Evolutionary conservation across 352 stramenopile species (phyloP).

Genomic region (Phytopythium vexans): DNA sequence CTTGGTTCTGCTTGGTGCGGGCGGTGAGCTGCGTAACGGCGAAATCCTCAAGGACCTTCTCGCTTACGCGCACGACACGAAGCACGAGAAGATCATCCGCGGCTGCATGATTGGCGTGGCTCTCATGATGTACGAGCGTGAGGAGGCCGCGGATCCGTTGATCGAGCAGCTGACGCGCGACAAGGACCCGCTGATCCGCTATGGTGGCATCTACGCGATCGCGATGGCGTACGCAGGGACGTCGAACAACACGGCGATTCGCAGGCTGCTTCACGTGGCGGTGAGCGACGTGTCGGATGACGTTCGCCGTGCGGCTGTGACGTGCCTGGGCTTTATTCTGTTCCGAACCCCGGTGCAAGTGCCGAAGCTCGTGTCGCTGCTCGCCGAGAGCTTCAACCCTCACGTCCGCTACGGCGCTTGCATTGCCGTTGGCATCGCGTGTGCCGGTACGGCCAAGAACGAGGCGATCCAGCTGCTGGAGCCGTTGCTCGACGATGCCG

Average conservation of each 20-base stretch:
- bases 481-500: constrained; percentile 97
- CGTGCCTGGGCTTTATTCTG: constrained; percentile 96
- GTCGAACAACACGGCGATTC: constrained; percentile 96
- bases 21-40: constrained; percentile 78
- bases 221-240: constrained; percentile 98
- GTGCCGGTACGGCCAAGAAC: constrained; percentile 95
- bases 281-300: constrained; percentile 99
- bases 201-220: constrained; percentile 97
- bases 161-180: constrained; percentile 97
- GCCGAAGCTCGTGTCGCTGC: constrained; percentile 89
- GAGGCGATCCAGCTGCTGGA: constrained; percentile 97
- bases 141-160: constrained; percentile 95
- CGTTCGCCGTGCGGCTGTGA: constrained; percentile 97
- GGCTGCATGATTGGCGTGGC: constrained; percentile 97
- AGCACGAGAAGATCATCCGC: constrained; percentile 99
- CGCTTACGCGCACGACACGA: constrained; percentile 97
- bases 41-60: constrained; percentile 93
- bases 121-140: constrained; percentile 97
- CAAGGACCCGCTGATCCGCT: constrained; percentile 97
- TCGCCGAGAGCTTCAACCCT: constrained; percentile 99
- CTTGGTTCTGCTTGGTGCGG: constrained; percentile 94
- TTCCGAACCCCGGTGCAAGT: constrained; percentile 96
- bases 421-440: constrained; percentile 98
- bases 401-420: constrained; percentile 99
- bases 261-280: constrained; percentile 96